Conservation (phyloP, 441 rosid genomes). For the Adansonia grandidieri region DNA sequence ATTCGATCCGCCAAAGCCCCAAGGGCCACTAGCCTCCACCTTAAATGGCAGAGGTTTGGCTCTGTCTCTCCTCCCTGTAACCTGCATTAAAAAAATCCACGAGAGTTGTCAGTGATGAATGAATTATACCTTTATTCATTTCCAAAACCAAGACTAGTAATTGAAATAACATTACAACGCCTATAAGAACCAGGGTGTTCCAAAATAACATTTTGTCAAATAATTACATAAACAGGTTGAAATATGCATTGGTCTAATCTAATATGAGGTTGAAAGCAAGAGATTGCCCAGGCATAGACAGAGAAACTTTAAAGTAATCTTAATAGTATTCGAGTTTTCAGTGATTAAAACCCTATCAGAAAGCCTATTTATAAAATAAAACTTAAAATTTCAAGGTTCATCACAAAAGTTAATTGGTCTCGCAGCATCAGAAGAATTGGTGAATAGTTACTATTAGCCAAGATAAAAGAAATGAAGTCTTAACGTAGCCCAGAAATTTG, state of each 20-base stretch:
- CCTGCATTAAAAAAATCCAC: constrained; percentile 43
- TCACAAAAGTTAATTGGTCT: neutral
- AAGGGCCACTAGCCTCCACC: constrained; percentile 77
- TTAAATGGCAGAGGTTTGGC: constrained; percentile 90
- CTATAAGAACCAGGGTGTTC: neutral
- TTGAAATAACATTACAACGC: neutral
- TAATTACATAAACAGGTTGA: neutral
- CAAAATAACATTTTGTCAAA: neutral
- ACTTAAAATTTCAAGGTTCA: neutral
- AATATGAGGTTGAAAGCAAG: neutral
- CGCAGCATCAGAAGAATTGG: neutral
- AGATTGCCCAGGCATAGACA: neutral
- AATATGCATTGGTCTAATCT: neutral
- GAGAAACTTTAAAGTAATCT: neutral
- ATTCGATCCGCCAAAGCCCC: constrained; percentile 90
- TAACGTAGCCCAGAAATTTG: neutral
- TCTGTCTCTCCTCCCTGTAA: constrained; percentile 94
- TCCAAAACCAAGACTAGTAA: constrained; percentile 6
- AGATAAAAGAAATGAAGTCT: neutral
- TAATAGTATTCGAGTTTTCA: neutral
- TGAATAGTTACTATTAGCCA: neutral
- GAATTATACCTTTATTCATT: neutral
- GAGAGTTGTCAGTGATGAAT: neutral
- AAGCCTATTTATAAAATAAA: neutral
- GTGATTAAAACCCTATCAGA: neutral